These are phyloP conservation scores for Cordyceps cicadae DNA, from an alignment of 2,329 filamentous ascomycete species.

Conservation along the genomic window DNA sequence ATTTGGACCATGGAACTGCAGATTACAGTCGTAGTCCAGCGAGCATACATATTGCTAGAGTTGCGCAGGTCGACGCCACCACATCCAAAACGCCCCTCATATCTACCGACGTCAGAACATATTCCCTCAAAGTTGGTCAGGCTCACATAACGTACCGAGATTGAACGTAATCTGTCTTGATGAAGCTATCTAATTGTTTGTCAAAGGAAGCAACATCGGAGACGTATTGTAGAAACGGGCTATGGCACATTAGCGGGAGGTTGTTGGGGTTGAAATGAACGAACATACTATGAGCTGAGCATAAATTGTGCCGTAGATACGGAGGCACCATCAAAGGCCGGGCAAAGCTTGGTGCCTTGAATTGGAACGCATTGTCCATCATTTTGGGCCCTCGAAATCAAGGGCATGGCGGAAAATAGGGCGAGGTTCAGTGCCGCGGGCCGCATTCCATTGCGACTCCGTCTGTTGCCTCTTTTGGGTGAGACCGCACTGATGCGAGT, in stretches of 20 bases:
- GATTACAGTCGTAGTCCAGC: conserved; percentile 84
- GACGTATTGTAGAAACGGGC: conserved; percentile 79
- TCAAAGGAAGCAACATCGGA: conserved; percentile 73
- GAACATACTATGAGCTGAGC: conserved; percentile 52
- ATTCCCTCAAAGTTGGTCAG: neutral
- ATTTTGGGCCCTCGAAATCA: conserved; percentile 28
- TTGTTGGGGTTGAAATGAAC: neutral
- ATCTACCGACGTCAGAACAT: conserved; percentile 46
- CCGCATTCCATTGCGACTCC: conserved; percentile 15
- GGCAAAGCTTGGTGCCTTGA: conserved; percentile 59
- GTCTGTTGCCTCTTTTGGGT: conserved; percentile 8
- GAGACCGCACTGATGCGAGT: conserved; percentile 1
- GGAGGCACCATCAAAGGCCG: conserved; percentile 64
- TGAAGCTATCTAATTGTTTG: conserved; percentile 60
- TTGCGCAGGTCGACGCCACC: conserved; percentile 67
- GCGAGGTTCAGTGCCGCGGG: conserved; percentile 16
- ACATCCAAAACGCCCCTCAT: conserved; percentile 73
- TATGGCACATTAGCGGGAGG: conserved; percentile 28
- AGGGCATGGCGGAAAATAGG: conserved; percentile 21
- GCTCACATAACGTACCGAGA: conserved; percentile 53
- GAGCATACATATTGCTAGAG: conserved; percentile 76
- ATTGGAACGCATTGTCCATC: conserved; percentile 53
- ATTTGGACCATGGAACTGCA: conserved; percentile 94
- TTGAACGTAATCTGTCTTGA: conserved; percentile 66
- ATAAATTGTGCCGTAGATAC: conserved; percentile 56